Evolutionary conservation across 345 rosid genomes (phyloP), one percentile per base, ranked within the genome.

Genomic region (Murraya paniculata): DNA sequence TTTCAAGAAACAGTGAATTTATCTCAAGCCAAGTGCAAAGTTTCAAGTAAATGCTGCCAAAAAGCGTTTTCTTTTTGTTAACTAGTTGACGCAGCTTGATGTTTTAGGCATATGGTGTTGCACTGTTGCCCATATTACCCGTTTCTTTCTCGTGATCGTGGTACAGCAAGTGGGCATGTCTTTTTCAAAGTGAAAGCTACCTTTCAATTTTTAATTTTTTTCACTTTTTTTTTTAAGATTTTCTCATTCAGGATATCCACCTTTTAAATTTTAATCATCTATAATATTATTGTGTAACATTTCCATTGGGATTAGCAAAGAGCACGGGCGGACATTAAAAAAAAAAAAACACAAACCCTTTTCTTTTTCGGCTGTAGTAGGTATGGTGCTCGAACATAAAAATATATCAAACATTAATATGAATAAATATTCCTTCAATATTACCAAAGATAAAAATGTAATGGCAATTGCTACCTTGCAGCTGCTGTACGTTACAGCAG

Each of bases 1-100:
- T 73, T 4, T 24, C 61, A 3, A 16, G 39, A 71, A 71, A 71
- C 14, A 11, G 16, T 19, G 7, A 8, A 61, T 61, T 28, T 3
- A 28, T 27, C 45, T 16, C 27, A 1, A 27, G 66, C 68, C 77
- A 39, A 59, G 19, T 38, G 57, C 35, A 38, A 73, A 60, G 55
- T 6, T 3, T 38, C n/a, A 28, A 28, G 58, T 45, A 31, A 64
- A 74, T 39, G 55, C 36, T 41, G 69, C 77, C 77, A 74, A 74
- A 74, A 39, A 19, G 9, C 45, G 9, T 62, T 41, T 62, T 6
- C 41, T 74, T 74, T 21, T 39, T 28, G 59, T 74, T 7, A 62
- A 28, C 5, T 28, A 45, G 70, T 2, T 0, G 39, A 45, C 68
- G 21, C 57, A 24, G 18, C 45, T 5, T 33, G 3, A 16, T 18